phyloP scores from a whole-genome alignment of 176 grass and related monocot species.

The Triticum monococcum region DNA sequence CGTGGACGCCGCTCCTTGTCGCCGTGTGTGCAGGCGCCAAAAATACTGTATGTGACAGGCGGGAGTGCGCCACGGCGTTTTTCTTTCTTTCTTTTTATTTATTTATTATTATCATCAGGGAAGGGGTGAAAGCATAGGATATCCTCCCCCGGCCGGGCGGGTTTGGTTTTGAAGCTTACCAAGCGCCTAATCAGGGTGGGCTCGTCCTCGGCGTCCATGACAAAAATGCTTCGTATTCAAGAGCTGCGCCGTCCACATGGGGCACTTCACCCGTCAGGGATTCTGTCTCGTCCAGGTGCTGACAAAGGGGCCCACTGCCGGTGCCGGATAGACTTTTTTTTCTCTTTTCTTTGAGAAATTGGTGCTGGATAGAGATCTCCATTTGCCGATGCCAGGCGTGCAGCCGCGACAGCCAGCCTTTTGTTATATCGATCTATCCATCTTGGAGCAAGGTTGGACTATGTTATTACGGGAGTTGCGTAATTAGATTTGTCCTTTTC shows the following conservation, averaged over 20 bases:
- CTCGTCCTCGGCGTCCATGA: slow-evolving; percentile 18
- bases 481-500: neutral
- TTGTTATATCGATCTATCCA: no score
- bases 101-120: neutral
- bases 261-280: slow-evolving; percentile 17
- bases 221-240: slow-evolving; percentile 15
- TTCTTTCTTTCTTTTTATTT: neutral
- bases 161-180: neutral
- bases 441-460: neutral
- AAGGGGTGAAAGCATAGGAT: neutral
- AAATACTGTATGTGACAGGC: neutral
- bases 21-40: neutral
- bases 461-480: neutral
- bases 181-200: neutral
- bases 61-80: neutral
- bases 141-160: neutral
- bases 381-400: neutral
- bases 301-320: neutral
- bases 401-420: neutral
- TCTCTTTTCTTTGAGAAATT: no score
- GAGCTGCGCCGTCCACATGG: slow-evolving; percentile 30
- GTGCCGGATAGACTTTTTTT: neutral
- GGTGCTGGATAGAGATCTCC: neutral
- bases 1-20: neutral
- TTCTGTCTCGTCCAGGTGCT: slow-evolving; percentile 16